Conservation (phyloP, 2,329 filamentous ascomycete species). For the Ophiocordyceps robertsii region DNA sequence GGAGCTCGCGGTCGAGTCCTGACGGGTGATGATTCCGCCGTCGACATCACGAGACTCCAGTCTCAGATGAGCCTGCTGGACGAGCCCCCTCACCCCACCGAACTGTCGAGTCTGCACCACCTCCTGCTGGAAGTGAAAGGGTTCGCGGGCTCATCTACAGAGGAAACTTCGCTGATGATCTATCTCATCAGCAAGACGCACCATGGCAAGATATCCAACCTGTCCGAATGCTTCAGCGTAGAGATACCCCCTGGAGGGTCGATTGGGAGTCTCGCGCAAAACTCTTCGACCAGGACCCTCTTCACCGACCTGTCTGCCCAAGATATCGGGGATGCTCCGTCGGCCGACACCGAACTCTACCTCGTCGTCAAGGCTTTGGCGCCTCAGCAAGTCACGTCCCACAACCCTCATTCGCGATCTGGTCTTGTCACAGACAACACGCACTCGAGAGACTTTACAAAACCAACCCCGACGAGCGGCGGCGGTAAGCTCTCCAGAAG, state of each 20-base stretch:
- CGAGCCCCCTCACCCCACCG: constrained; percentile 58
- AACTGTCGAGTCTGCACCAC: constrained; percentile 64
- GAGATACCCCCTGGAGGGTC: constrained; percentile 64
- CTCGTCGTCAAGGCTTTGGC: constrained; percentile 71
- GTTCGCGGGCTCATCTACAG: constrained; percentile 63
- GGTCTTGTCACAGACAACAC: constrained; percentile 29
- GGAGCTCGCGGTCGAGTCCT: constrained; percentile 70
- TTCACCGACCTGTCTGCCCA: constrained; percentile 75
- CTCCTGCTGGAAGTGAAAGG: constrained; percentile 73
- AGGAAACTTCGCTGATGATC: constrained; percentile 62
- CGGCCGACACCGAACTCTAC: constrained; percentile 61
- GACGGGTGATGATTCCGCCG: constrained; percentile 84
- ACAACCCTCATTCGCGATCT: constrained; percentile 37
- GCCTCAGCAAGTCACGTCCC: constrained; percentile 31
- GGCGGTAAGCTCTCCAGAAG: constrained; percentile 39
- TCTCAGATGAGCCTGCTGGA: constrained; percentile 92
- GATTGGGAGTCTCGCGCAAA: constrained; percentile 49
- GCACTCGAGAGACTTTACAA: constrained; percentile 29
- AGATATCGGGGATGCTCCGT: constrained; percentile 51
- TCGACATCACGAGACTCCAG: constrained; percentile 82
- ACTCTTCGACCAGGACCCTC: constrained; percentile 64
- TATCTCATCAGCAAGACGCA: constrained; percentile 62
- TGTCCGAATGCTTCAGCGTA: constrained; percentile 76
- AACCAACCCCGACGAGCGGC: constrained; percentile 34
- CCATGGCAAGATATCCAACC: constrained; percentile 45